Base-by-base conservation (phyloP, 225 moss, liverwort and hornwort genomes). In the Asterella californica region DNA sequence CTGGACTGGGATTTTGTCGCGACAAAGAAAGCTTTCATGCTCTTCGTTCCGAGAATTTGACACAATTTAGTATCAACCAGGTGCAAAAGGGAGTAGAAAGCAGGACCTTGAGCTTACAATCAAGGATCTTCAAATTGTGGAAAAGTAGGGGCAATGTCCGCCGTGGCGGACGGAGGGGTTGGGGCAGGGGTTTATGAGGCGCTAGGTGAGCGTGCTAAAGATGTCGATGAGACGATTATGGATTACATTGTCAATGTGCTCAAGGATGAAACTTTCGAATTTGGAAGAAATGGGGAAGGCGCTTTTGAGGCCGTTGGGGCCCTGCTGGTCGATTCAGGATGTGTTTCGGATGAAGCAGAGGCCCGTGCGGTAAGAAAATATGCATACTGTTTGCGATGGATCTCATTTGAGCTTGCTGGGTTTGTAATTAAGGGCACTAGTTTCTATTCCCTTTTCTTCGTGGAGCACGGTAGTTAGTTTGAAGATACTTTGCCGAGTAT, bases 191-290 rank as follows among this genome's bases (percentile, higher is more conserved):
- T 99, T 25, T 86, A 85, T 79, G 92, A 93, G 81, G 80, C 90
- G 2, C 81, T 99, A 81, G 99, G 95, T 62, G 89, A 88, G 76
- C 84, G 93, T 36, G 89, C 85, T 22, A 91, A 87, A 76, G 93
- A 92, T 81, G 95, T 95, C 37, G 99, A 99, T 73, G 82, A 86
- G 25, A 93, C 92, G 60, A 99, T 99, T 70, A 24, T 99, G 74
- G 90, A 92, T 32, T 99, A 99, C 71, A 78, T 99, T 50, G 87
- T 99, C 2, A 92, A 95, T 80, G 95, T 99, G 33, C 93, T 99
- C 55, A 92, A 99, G 88, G 99, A 95, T 80, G 99, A 99, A 81
- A 92, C 91, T 18, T 99, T 95, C 76, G 99, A 99, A 78, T 99
- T 95, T 61, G 99, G 99, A 84, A 84, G 88, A 57, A 91, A 95